Evolutionary conservation across 208 protist genomes (phyloP), one percentile per base, ranked within the genome.

Genomic region (Trypanosoma cruzi): DNA sequence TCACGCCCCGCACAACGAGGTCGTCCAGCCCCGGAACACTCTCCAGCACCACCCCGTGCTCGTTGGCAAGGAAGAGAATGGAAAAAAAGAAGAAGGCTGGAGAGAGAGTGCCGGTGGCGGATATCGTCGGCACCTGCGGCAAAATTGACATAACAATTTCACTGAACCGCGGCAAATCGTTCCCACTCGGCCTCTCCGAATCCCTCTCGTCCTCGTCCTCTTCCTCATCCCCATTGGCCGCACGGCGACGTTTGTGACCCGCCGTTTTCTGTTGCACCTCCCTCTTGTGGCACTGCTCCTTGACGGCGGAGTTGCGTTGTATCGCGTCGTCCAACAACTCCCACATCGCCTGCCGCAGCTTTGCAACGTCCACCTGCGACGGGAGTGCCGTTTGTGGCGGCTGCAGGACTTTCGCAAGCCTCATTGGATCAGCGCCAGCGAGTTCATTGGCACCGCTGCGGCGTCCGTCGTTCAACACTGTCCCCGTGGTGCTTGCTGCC

Each of bases 61-160:
- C 89, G 36, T 97, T 97, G 13, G 89, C 88, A 26, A 97, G 67
- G 61, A 97, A 97, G 1, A 97, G 71, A 48, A 97, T 86, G 7
- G 87, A 97, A 55, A 97, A 97, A 82, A 95, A 97, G 62, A 97
- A 90, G 62, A 97, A 97, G 29, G 92, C 92, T 4, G 92, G 92
- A 4, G 92, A 97, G 2, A 97, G 71, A 16, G 84, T 91, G 61
- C 88, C 88, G 22, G 86, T 88, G 4, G 89, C 83, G 22, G 84
- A 92, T 54, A 97, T 79, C 5, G 63, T 65, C 4, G 80, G 50
- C 29, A 97, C 76, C 13, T 79, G 70, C 24, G 89, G 91, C 3
- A 96, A 76, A n/a, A 94, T 56, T 7, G 62, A 55, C 54, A 73
- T 48, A 31, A 94, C 86, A 16, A 93, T 79, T 22, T 94, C 81